phyloP scores from a whole-genome alignment of 176 grass and related monocot species.

The Avena eriantha region DNA sequence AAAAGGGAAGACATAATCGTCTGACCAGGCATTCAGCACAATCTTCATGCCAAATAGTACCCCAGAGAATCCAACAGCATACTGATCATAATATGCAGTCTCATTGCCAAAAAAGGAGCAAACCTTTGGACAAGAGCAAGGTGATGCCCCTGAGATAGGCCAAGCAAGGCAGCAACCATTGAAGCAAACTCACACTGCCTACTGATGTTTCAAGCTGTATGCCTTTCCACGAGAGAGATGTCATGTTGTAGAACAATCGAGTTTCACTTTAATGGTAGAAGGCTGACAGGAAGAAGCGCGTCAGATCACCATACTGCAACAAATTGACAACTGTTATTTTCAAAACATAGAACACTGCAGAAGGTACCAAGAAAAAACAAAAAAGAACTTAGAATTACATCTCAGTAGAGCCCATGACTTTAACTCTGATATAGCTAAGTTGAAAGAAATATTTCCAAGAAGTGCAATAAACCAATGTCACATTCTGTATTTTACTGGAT shows the following conservation, averaged over 20 bases:
- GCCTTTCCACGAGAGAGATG: constrained; percentile 92
- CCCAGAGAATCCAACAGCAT: constrained; percentile 79
- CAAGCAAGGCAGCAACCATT: constrained; percentile 72
- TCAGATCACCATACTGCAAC: constrained; percentile 61
- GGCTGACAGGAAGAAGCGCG: constrained; percentile 48
- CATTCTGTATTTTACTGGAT: neutral
- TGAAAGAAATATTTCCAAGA: neutral
- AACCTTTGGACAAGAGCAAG: constrained; percentile 62
- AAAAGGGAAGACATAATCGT: constrained; percentile 46
- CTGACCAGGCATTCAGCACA: constrained; percentile 69
- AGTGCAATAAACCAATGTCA: neutral
- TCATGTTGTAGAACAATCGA: constrained; percentile 96
- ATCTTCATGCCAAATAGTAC: constrained; percentile 92
- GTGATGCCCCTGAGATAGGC: constrained; percentile 77
- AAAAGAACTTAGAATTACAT: neutral
- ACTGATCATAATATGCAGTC: constrained; percentile 63
- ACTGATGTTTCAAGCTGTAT: constrained; percentile 86
- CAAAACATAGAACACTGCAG: constrained; percentile 10
- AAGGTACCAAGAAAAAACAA: neutral
- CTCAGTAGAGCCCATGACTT: neutral
- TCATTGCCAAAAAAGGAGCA: constrained; percentile 53
- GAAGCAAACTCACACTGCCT: constrained; percentile 79
- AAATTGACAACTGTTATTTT: constrained; percentile 21
- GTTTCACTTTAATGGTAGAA: constrained; percentile 85
- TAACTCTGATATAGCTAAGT: neutral